phyloP scores from a whole-genome alignment of 345 rosid genomes.

The Eucalyptus sideroxylon region DNA sequence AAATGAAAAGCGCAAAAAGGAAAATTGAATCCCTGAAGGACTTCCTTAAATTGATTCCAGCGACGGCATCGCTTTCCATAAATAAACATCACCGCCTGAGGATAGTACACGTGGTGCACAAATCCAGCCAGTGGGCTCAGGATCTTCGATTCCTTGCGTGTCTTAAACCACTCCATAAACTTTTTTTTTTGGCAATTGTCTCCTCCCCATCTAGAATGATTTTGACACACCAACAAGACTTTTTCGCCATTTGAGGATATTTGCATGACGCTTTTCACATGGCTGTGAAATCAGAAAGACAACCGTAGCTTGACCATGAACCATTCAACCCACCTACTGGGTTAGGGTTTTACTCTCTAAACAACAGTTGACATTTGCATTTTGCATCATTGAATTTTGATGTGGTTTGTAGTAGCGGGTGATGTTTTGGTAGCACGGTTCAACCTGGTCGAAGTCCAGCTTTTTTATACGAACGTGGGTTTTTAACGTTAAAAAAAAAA shows the following conservation, averaged over 20 bases:
- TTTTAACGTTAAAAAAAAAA: background rate
- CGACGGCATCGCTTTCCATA: background rate
- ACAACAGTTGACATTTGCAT: background rate
- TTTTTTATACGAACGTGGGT: background rate
- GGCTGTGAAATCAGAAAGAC: background rate
- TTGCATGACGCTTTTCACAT: background rate
- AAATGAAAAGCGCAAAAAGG: background rate
- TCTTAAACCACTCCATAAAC: background rate
- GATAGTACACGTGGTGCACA: background rate
- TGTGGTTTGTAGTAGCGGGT: background rate
- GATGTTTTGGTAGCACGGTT: background rate
- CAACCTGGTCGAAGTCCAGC: background rate
- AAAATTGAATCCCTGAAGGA: background rate
- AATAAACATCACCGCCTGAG: background rate
- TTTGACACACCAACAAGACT: background rate
- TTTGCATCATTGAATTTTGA: background rate
- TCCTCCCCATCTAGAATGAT: background rate
- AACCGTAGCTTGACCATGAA: background rate
- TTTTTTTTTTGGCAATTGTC: background rate
- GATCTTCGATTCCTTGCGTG: background rate
- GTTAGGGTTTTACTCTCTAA: background rate
- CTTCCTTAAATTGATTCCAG: background rate
- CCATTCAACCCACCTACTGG: background rate
- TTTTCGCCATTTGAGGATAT: background rate
- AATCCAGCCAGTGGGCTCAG: background rate